These are phyloP conservation scores for Boletus mariae DNA, from an alignment of 1,284 basidiomycete genomes.

Conservation along the genomic window DNA sequence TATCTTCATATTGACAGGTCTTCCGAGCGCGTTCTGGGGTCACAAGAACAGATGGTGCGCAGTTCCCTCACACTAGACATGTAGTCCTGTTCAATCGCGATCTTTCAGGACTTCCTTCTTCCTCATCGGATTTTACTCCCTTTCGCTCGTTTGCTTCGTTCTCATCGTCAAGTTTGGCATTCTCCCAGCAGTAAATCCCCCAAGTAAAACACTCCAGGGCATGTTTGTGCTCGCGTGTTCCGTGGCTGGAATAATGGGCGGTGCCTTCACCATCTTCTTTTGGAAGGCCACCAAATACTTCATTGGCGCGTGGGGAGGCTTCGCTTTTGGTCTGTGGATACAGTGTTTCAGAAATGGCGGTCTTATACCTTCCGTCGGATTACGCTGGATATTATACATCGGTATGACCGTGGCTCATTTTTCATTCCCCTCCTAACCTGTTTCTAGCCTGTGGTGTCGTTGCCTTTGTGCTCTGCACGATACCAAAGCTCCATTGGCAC, in stretches of 20 bases:
- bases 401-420: slow-evolving; percentile 40
- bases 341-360: slow-evolving; percentile 83
- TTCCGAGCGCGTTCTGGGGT: slow-evolving; percentile 87
- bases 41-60: slow-evolving; percentile 88
- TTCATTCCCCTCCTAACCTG: slow-evolving; percentile 18
- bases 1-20: slow-evolving; percentile 83
- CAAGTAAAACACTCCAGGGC: slow-evolving; percentile 74
- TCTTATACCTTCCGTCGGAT: slow-evolving; percentile 69
- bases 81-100: slow-evolving; percentile 10
- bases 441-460: slow-evolving; percentile 50
- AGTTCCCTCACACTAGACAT: slow-evolving; percentile 12
- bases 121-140: slow-evolving; percentile 85
- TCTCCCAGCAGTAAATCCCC: slow-evolving; percentile 76
- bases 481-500: slow-evolving; percentile 75
- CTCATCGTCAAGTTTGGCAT: slow-evolving; percentile 91
- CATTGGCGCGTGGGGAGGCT: slow-evolving; percentile 87
- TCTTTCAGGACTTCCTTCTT: slow-evolving; percentile 83
- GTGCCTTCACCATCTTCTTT: slow-evolving; percentile 84
- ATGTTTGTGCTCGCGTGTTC: slow-evolving; percentile 84
- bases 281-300: slow-evolving; percentile 84
- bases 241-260: slow-evolving; percentile 80
- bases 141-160: slow-evolving; percentile 81
- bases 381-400: slow-evolving; percentile 87
- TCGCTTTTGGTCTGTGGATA: slow-evolving; percentile 83
- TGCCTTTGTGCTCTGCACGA: slow-evolving; percentile 61